These are phyloP conservation scores for Solanum bulbocastanum DNA, from an alignment of 257 asterid genomes.

Conservation along the genomic window DNA sequence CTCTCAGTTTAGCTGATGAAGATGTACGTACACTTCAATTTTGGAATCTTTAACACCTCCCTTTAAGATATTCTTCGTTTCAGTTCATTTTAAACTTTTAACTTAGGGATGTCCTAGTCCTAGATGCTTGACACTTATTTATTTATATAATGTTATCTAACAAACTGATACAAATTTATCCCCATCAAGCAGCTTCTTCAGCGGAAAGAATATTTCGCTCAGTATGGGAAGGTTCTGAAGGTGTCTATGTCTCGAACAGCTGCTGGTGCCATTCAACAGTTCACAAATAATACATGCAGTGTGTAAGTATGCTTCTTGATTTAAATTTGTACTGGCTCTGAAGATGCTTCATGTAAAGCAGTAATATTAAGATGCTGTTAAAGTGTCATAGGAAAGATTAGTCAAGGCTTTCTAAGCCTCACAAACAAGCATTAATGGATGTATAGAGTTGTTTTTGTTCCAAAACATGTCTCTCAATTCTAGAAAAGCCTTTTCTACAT, in stretches of 20 bases:
- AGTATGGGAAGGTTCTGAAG: slow-evolving; percentile 90
- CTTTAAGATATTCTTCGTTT: neutral
- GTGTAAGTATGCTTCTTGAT: slow-evolving; percentile 47
- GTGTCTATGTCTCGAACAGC: slow-evolving; percentile 92
- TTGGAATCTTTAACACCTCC: neutral
- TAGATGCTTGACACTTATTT: neutral
- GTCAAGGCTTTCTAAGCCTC: neutral
- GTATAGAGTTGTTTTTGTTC: neutral
- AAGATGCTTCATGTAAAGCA: neutral
- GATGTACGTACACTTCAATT: slow-evolving; percentile 35
- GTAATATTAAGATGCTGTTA: neutral
- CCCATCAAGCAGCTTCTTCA: slow-evolving; percentile 65
- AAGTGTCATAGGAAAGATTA: neutral
- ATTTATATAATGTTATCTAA: neutral
- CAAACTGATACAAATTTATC: neutral
- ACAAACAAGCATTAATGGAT: neutral
- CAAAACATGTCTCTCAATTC: neutral
- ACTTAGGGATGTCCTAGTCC: neutral
- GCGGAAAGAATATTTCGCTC: slow-evolving; percentile 67
- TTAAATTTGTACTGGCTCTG: neutral
- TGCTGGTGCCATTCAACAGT: slow-evolving; percentile 86
- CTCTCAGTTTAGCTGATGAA: slow-evolving; percentile 81
- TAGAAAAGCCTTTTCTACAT: neutral
- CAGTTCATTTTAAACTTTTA: neutral
- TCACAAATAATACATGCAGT: slow-evolving; percentile 85